Evolutionary conservation across 2,329 filamentous ascomycete species (phyloP).

Genomic region (Fusarium compactum): DNA sequence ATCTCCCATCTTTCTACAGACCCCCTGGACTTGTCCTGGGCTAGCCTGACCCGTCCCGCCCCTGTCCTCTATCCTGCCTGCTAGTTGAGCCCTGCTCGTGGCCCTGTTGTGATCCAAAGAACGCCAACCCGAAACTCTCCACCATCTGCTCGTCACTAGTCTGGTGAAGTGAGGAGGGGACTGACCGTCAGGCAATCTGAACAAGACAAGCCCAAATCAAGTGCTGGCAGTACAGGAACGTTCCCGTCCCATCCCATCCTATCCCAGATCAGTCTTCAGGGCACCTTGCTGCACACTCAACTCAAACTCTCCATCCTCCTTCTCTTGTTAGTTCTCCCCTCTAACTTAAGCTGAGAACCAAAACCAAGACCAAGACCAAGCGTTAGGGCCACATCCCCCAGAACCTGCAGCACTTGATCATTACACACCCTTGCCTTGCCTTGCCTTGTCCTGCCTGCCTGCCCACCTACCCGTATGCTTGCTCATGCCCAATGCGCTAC

Average conservation of each 20-base stretch:
- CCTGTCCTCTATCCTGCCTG: slow-evolving; percentile 29
- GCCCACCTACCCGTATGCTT: slow-evolving; percentile 1
- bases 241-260: neutral
- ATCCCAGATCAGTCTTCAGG: slow-evolving; percentile 14
- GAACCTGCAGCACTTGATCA: slow-evolving; percentile 2
- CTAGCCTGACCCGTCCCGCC: slow-evolving; percentile 6
- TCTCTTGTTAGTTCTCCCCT: neutral
- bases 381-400: slow-evolving; percentile 30
- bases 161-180: slow-evolving; percentile 24
- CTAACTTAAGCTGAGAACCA: slow-evolving; percentile 3
- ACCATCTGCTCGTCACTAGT: slow-evolving; percentile 41
- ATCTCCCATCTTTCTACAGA: neutral
- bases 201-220: slow-evolving; percentile 11
- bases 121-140: slow-evolving; percentile 46
- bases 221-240: neutral
- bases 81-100: slow-evolving; percentile 35
- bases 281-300: neutral
- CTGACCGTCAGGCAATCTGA: slow-evolving; percentile 35
- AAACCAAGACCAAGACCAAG: slow-evolving; percentile 23
- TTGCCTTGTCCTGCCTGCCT: slow-evolving; percentile 11
- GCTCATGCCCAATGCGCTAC: slow-evolving; percentile 8
- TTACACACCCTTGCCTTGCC: slow-evolving; percentile 32
- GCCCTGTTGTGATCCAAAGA: slow-evolving; percentile 48
- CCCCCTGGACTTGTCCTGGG: slow-evolving; percentile 2
- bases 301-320: neutral